Percentiles rank a stretch among this genome's conserved stretches.
Evolutionary conservation across 106 monocot species (phyloP).

Genomic region (Allium cepa): DNA sequence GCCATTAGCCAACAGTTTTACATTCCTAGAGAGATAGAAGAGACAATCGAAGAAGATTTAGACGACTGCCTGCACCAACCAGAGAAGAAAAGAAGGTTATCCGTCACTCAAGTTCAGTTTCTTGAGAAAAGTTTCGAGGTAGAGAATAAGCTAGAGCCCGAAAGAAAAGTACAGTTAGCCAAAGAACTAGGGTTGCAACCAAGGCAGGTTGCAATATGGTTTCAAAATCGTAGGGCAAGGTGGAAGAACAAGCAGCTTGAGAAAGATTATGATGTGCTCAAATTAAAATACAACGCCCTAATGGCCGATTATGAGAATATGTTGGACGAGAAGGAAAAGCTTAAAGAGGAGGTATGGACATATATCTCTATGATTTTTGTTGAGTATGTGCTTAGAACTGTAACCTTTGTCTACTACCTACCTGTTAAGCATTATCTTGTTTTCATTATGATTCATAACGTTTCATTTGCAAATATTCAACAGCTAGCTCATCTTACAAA

Average conservation of each 20-base stretch:
- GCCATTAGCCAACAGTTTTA: conserved; percentile 11
- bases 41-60: conserved; percentile 17
- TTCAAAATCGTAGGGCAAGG: conserved; percentile 66
- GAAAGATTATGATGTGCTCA: conserved; percentile 51
- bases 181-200: conserved; percentile 56
- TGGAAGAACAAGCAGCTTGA: conserved; percentile 76
- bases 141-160: conserved; percentile 64
- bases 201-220: conserved; percentile 67
- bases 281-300: conserved; percentile 29
- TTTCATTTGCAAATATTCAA: neutral
- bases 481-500: conserved; percentile 24
- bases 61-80: conserved; percentile 34
- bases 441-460: neutral
- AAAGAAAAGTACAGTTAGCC: conserved; percentile 57
- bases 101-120: conserved; percentile 32
- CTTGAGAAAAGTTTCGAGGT: conserved; percentile 58
- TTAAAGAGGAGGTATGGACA: conserved; percentile 45
- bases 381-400: neutral
- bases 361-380: neutral
- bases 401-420: neutral
- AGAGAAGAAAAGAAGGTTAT: conserved; percentile 55
- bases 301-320: conserved; percentile 37
- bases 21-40: conserved; percentile 17
- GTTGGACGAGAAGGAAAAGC: conserved; percentile 44
- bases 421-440: neutral